Evolutionary conservation across 768 basidiomycete species (phyloP).

Genomic region (Chiua virens): DNA sequence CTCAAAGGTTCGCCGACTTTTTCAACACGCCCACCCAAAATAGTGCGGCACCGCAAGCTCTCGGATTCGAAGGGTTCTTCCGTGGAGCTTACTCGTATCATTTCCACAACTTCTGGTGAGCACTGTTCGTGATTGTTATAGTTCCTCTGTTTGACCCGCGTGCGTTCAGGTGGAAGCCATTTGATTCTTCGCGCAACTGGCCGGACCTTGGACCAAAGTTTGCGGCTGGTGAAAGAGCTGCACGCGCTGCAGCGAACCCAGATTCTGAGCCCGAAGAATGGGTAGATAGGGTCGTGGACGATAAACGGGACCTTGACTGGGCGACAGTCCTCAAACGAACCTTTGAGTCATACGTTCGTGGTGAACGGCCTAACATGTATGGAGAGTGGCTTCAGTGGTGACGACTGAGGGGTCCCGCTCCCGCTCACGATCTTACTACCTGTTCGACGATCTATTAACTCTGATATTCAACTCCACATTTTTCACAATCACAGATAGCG

Average conservation of each 20-base stretch:
- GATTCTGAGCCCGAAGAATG: constrained; percentile 35
- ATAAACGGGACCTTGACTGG: constrained; percentile 87
- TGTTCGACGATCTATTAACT: constrained; percentile 29
- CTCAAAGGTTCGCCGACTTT: constrained; percentile 79
- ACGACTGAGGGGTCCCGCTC: constrained; percentile 11
- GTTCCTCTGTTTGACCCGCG: background rate
- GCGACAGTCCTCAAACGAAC: constrained; percentile 92
- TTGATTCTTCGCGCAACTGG: constrained; percentile 91
- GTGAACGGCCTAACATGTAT: constrained; percentile 93
- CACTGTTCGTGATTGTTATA: constrained; percentile 1
- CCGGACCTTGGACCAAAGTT: constrained; percentile 89
- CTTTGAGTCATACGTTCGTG: constrained; percentile 90
- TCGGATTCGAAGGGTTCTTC: constrained; percentile 96
- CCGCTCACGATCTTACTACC: constrained; percentile 10
- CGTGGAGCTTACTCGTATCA: constrained; percentile 95
- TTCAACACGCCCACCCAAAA: constrained; percentile 75
- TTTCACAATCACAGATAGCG: constrained; percentile 29
- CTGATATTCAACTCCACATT: constrained; percentile 25
- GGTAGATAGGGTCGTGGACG: constrained; percentile 51
- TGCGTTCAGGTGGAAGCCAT: constrained; percentile 85
- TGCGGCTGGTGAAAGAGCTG: constrained; percentile 67
- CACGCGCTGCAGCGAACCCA: constrained; percentile 46
- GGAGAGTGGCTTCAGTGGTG: constrained; percentile 74
- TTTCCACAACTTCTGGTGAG: constrained; percentile 91
- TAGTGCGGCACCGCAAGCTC: constrained; percentile 80